Conservation (phyloP, 306 rosid species). For the Abrus precatorius region DNA sequence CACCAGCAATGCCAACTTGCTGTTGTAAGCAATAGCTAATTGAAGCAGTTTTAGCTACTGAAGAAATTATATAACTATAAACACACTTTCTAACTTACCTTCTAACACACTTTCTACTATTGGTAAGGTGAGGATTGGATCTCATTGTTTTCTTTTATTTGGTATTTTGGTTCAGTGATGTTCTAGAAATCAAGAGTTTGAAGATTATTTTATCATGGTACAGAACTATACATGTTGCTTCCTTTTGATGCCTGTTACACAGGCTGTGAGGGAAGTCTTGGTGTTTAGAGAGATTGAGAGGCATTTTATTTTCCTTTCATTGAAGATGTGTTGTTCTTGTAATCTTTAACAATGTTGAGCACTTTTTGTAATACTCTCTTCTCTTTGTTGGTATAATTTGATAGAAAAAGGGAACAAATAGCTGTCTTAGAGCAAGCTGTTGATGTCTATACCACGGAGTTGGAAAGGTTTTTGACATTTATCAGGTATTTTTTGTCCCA, state of each 20-base stretch:
- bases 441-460: slow-evolving; percentile 77
- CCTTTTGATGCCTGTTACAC: slow-evolving; percentile 33
- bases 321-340: slow-evolving; percentile 19
- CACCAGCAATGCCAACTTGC: too few species aligned
- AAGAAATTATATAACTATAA: too few species aligned
- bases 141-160: not conserved
- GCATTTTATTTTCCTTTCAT: slow-evolving; percentile 28
- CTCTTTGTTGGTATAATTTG: slow-evolving; percentile 44
- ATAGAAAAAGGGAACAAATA: slow-evolving; percentile 67
- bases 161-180: not conserved
- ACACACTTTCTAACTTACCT: too few species aligned
- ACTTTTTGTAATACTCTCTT: slow-evolving; percentile 28
- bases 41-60: too few species aligned
- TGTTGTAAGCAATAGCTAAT: too few species aligned
- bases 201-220: not conserved
- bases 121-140: not conserved
- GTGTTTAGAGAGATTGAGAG: slow-evolving; percentile 32
- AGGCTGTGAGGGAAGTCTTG: slow-evolving; percentile 19
- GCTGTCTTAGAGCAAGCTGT: slow-evolving; percentile 77
- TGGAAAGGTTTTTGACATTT: slow-evolving; percentile 80
- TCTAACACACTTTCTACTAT: too few species aligned
- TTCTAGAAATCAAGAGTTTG: not conserved
- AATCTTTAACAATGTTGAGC: slow-evolving; percentile 27
- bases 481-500: slow-evolving; percentile 61
- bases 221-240: slow-evolving; percentile 29